Percentiles rank a stretch among this genome's conserved stretches.
phyloP scores from a whole-genome alignment of 2,329 filamentous ascomycete genomes.

The Pezicula rhizophila region DNA sequence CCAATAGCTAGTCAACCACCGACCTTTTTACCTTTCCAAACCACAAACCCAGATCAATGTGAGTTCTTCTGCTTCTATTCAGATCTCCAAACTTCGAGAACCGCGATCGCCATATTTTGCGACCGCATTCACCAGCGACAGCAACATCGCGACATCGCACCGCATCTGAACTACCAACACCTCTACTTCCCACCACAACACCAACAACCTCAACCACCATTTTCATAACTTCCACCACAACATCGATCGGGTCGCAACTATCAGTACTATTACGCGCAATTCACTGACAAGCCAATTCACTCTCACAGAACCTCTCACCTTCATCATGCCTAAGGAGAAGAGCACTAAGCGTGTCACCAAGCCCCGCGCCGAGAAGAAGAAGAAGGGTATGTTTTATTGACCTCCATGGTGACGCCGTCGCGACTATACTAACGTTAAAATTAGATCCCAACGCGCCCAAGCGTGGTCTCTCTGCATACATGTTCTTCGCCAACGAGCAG shows the following conservation, averaged over 20 bases:
- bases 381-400: conserved; percentile 54
- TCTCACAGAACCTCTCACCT: conserved; percentile 5
- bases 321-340: conserved; percentile 64
- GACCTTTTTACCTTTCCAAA: conserved; percentile 3
- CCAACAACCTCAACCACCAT: conserved; percentile 8
- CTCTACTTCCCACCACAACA: conserved; percentile 2
- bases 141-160: conserved; percentile 4
- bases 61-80: conserved; percentile 10
- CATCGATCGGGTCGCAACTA: conserved; percentile 7
- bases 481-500: conserved; percentile 99
- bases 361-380: conserved; percentile 56
- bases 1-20: conserved; percentile 13
- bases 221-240: conserved; percentile 5
- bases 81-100: conserved; percentile 7
- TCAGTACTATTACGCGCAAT: background rate
- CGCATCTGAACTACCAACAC: conserved; percentile 1
- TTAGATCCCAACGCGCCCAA: conserved; percentile 93
- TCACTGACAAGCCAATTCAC: conserved; percentile 10
- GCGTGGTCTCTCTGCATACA: conserved; percentile 98
- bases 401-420: background rate
- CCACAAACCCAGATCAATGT: conserved; percentile 10
- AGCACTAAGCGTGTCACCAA: conserved; percentile 55
- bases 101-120: conserved; percentile 18
- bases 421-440: conserved; percentile 30
- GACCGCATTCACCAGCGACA: conserved; percentile 11